These are phyloP conservation scores for Fusarium sulawesiense DNA, from an alignment of 2,329 filamentous ascomycete species.

Conservation along the genomic window DNA sequence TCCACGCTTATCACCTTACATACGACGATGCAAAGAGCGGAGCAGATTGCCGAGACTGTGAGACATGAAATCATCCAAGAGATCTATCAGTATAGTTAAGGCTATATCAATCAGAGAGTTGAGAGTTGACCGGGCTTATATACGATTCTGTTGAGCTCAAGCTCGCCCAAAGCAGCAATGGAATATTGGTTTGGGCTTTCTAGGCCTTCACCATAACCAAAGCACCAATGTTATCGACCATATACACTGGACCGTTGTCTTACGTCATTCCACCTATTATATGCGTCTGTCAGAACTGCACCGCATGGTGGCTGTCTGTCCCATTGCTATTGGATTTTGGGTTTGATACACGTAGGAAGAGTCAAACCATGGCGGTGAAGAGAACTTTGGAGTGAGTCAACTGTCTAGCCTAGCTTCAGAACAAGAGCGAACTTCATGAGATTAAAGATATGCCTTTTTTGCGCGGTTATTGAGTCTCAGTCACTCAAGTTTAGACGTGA, in stretches of 20 bases:
- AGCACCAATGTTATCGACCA: not conserved
- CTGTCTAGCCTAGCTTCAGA: not conserved
- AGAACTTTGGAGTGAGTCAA: not conserved
- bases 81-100: not conserved
- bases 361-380: constrained; percentile 20
- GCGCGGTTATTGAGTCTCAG: constrained; percentile 21
- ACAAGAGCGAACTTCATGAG: not conserved
- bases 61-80: not conserved
- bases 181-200: not conserved
- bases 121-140: not conserved
- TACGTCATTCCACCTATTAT: constrained; percentile 28
- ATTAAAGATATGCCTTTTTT: constrained; percentile 3
- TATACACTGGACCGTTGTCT: constrained; percentile 7
- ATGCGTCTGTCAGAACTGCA: constrained; percentile 7
- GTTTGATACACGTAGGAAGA: not conserved
- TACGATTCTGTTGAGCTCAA: not conserved
- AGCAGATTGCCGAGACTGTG: not conserved
- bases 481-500: constrained; percentile 14
- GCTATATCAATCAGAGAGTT: not conserved
- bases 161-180: not conserved
- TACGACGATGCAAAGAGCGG: not conserved
- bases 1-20: not conserved
- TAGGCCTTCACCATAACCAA: not conserved
- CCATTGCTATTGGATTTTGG: not conserved
- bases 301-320: not conserved